These are phyloP conservation scores for Saccharomyces paradoxus DNA, from an alignment of 805 yeast genomes.

Conservation along the genomic window DNA sequence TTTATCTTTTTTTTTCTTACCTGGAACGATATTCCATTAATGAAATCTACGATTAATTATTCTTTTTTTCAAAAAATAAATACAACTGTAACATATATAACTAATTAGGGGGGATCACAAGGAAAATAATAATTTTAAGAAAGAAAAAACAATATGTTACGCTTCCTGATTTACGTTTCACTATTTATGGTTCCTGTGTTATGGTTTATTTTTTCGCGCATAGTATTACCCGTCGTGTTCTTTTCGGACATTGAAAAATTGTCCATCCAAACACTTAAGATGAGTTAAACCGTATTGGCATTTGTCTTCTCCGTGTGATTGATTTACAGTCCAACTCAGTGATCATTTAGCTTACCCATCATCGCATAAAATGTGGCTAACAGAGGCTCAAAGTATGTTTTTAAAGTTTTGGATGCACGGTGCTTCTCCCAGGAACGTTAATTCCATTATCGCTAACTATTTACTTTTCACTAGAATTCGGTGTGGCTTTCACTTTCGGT, in stretches of 20 bases:
- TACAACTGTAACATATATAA: background rate
- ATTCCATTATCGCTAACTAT: slow-evolving; percentile 1
- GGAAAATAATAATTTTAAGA: background rate
- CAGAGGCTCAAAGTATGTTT: slow-evolving; percentile 65
- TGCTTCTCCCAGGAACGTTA: background rate
- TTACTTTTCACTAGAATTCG: slow-evolving; percentile 49
- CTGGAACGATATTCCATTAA: background rate
- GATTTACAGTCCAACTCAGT: background rate
- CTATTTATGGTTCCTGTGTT: background rate
- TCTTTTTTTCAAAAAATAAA: background rate
- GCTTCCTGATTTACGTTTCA: background rate
- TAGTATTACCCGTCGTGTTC: background rate
- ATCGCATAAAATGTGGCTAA: slow-evolving; percentile 48
- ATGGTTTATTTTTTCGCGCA: background rate
- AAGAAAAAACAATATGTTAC: background rate
- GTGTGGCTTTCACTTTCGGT: slow-evolving; percentile 85
- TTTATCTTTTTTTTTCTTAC: background rate
- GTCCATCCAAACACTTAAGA: background rate
- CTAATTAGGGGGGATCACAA: background rate
- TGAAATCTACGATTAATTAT: background rate
- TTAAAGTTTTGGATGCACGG: background rate
- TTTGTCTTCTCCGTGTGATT: background rate
- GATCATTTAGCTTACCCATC: background rate
- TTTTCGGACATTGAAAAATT: background rate
- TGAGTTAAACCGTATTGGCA: background rate